Base-by-base conservation (phyloP, 495 filamentous ascomycete genomes). In the Gamarada debralockiae region DNA sequence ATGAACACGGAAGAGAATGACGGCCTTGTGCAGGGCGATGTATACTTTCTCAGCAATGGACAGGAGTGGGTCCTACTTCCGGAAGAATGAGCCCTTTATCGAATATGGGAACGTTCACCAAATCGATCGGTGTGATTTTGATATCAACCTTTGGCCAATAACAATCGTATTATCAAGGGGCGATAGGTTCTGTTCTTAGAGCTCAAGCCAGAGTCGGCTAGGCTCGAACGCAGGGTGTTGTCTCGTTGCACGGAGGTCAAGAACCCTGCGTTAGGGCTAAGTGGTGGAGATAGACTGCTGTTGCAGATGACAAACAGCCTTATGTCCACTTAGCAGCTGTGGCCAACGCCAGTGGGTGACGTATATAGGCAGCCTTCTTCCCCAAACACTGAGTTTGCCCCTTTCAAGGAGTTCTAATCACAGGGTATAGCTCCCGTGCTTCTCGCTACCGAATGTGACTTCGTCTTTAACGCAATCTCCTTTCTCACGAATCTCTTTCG, bases 291-390 rank as follows among this genome's bases (percentile, higher is more conserved):
- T 55, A 47, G 21, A 37, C 53, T 15, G 15, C 38, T 31, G 48
- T 25, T 58, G 55, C 59, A 61, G 59, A 52, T 58, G 42, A 52
- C 47, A 3, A 46, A 29, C 43, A 62, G 52, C 59, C 55, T 50
- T 62, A 56, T 53, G 52, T 50, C 59, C 59, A 58, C 48, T 58
- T 50, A 53, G 52, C 52, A 57, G 15, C 36, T 15, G 33, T 38
- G 20, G 22, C 20, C 47, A 48, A 40, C 20, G 37, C 37, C 52
- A 37, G 17, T 12, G 14, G 39, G 20, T 55, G 48, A 50, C 53
- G 50, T 57, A 61, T 57, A 61, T 53, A 61, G 39, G 47, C 18
- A 41, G 58, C 40, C 54, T 33, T 49, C 41, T n/a, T 46, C 48
- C 55, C 43, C 44, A 29, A 23, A 38, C 7, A 25, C 23, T 22